These are phyloP conservation scores for Fusarium virguliforme DNA, from an alignment of 2,329 filamentous ascomycete genomes.

Conservation along the genomic window DNA sequence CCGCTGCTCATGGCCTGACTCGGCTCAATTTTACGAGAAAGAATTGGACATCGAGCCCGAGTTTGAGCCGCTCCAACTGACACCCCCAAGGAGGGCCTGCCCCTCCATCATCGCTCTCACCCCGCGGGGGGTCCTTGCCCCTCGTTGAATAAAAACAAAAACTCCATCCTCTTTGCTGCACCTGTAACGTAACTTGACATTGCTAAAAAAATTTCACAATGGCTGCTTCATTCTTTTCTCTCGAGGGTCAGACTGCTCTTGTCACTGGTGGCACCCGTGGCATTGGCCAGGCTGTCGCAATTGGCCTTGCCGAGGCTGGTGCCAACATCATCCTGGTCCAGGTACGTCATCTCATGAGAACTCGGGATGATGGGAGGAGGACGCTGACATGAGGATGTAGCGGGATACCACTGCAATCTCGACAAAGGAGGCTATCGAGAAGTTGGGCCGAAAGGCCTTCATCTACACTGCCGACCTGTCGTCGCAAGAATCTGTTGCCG, in stretches of 20 bases:
- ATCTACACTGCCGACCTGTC: slow-evolving; percentile 82
- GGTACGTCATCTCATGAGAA: slow-evolving; percentile 53
- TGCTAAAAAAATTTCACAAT: slow-evolving; percentile 47
- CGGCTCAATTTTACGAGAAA: background rate
- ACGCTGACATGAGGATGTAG: slow-evolving; percentile 49
- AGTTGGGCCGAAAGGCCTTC: slow-evolving; percentile 75
- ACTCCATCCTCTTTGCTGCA: slow-evolving; percentile 4
- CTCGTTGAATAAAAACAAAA: slow-evolving; percentile 25
- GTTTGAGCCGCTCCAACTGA: slow-evolving; percentile 10
- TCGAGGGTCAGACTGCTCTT: slow-evolving; percentile 71
- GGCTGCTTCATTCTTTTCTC: slow-evolving; percentile 65
- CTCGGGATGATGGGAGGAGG: background rate
- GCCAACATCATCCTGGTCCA: slow-evolving; percentile 71
- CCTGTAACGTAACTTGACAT: background rate
- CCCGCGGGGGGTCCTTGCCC: slow-evolving; percentile 30
- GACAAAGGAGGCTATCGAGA: slow-evolving; percentile 75
- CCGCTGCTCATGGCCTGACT: background rate
- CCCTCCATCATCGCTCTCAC: slow-evolving; percentile 26
- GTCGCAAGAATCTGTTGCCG: slow-evolving; percentile 71
- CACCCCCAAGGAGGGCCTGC: background rate
- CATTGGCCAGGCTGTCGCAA: slow-evolving; percentile 71
- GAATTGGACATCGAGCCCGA: slow-evolving; percentile 20
- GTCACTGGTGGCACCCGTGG: slow-evolving; percentile 72
- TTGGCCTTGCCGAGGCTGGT: slow-evolving; percentile 72
- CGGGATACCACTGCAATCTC: slow-evolving; percentile 60